Base-by-base conservation (phyloP, 805 yeast species). In the Alloascoidea hylecoeti region DNA sequence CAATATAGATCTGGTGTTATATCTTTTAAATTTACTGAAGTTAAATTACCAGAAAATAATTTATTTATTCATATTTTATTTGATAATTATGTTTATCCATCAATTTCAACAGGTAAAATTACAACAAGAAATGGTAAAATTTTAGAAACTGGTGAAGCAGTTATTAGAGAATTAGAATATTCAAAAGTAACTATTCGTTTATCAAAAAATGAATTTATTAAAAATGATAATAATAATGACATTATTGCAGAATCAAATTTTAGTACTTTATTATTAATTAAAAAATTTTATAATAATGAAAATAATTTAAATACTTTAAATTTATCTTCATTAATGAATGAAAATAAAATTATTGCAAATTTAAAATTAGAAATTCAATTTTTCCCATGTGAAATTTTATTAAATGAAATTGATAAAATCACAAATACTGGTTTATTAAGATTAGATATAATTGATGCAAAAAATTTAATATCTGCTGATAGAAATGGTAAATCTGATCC, bases 401-500 rank as follows among this genome's bases (percentile, higher is more conserved):
- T 82, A 37, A 92, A 92, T 39, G 66, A 68, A 15, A 69, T 72
- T 36, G 94, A 82, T 52, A 60, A 78, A 30, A 68, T 72, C 42
- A 69, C 78, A 28, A 79, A 80, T 51, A 60, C 73, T 23, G 94
- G 94, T 58, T 62, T 60, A n/a, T 57, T 81, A 47, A 61, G 60
- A 4, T 61, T 79, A 17, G 69, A 63, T 15, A 62, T 77, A 3
- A 46, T 72, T 35, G 58, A 63, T 39, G 92, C 83, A 3, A 64
- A 66, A 15, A 66, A 67, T 38, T 61, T 82, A 44, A 67, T 74
- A 17, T 60, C 86, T 15, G 80, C 78, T 16, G 94, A 82, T 57
- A 63, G 78, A 12, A 82, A 78, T 48, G 94, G 94, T 40, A 78
- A 75, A 52, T 79, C 89, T 3, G 94, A 82, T 58, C 94, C 94